Evolutionary conservation across 495 filamentous ascomycete genomes (phyloP), one percentile per base, ranked within the genome.

Genomic region (Amorphotheca resinae): DNA sequence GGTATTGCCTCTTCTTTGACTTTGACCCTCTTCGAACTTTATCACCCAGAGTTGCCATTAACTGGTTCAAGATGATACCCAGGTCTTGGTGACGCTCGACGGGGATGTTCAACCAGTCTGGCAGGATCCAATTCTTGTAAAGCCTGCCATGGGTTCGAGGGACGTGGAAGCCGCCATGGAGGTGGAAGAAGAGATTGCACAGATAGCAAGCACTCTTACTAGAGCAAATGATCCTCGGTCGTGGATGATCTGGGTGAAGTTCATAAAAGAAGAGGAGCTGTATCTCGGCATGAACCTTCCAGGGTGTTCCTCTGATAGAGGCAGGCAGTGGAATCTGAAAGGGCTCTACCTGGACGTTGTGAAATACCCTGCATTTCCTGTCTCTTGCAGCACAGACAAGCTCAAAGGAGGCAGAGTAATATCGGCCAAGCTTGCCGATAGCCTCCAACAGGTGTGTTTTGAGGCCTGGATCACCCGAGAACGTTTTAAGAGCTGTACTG

Each of bases 191-290:
- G 1, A 54, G 53, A 52, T 59, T 48, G 36, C 59, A 63, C 26
- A 63, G 45, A 45, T 58, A 63, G 48, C 59, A 63, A 30, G 55
- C 59, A 38, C 48, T 60, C 41, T 61, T 63, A 41, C 49, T 61
- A 26, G 60, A 56, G 49, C 50, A 56, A 22, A 63, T 60, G 9
- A 52, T 20, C 32, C 60, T 48, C 30, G 59, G 60, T 41, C 41
- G 45, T 23, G 20, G 37, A 23, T 42, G 35, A 15, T 20, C 23
- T 15, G 51, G 44, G 32, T 62, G 45, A 42, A 60, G 33, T 44
- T 66, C 62, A 36, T 62, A 64, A 39, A 56, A 56, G 41, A 59
- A 57, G 33, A 64, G 51, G 20, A 66, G 48, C 39, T 66, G 61
- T 16, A 66, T 54, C 48, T 66, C 61, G n/a, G 63, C 63, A 48